Percentiles rank a stretch among this genome's conserved stretches.
phyloP scores from a whole-genome alignment of 2,329 filamentous ascomycete genomes.

The Venturia oleaginea region DNA sequence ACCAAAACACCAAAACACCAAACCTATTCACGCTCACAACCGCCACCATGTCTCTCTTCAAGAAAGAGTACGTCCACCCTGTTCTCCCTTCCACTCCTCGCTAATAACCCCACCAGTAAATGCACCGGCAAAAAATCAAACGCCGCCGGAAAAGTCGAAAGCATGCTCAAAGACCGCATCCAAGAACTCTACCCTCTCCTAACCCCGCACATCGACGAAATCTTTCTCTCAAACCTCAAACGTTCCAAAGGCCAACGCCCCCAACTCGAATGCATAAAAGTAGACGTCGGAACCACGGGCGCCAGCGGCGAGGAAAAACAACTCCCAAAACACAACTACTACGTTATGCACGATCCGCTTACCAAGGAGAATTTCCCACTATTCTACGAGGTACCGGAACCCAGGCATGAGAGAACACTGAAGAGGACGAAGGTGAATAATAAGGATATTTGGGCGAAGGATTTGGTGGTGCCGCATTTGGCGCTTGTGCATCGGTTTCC shows the following conservation, averaged over 20 bases:
- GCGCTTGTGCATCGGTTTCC: constrained; percentile 86
- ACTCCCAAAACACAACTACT: neutral
- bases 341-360: neutral
- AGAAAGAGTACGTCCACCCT: neutral
- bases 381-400: neutral
- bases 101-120: neutral
- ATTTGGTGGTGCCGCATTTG: constrained; percentile 72
- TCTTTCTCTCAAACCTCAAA: neutral
- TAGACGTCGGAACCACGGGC: neutral
- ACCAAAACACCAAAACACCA: neutral
- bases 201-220: neutral
- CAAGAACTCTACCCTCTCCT: constrained; percentile 1
- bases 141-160: constrained; percentile 2
- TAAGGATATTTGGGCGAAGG: neutral
- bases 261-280: constrained; percentile 4
- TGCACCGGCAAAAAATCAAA: neutral
- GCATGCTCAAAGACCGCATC: constrained; percentile 1
- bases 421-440: neutral
- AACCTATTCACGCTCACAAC: neutral
- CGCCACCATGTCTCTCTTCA: neutral
- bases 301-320: neutral
- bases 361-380: neutral
- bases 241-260: neutral
- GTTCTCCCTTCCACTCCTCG: neutral
- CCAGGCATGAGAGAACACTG: neutral